Percentiles rank a stretch among this genome's conserved stretches.
These are phyloP conservation scores for Aspergillus tubingensis DNA, from an alignment of 2,329 filamentous ascomycete species.

Conservation along the genomic window DNA sequence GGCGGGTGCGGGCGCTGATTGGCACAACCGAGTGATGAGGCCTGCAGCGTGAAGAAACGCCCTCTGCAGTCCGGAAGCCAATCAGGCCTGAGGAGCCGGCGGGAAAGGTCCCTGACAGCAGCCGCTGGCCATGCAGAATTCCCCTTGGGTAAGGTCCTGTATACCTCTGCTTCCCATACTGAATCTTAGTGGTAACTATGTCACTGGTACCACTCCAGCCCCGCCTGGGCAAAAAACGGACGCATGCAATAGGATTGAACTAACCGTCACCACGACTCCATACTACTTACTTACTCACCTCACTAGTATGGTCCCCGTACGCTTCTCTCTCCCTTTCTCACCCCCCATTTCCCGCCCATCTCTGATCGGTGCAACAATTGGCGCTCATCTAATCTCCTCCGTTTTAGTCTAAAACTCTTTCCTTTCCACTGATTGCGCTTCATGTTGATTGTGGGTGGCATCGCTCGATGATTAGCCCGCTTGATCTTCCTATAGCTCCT, in stretches of 20 bases:
- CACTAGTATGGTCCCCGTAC: neutral
- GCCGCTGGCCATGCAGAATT: conserved; percentile 10
- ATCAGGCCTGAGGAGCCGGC: conserved; percentile 12
- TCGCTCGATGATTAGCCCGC: neutral
- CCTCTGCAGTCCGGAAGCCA: conserved; percentile 19
- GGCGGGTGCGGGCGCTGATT: conserved; percentile 15
- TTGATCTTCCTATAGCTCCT: neutral
- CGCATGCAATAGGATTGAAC: neutral
- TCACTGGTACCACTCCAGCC: neutral
- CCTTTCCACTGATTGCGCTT: neutral
- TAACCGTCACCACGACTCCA: neutral
- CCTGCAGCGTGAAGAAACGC: conserved; percentile 30
- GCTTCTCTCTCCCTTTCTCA: neutral
- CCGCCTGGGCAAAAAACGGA: neutral
- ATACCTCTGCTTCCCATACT: too few relatives aligned
- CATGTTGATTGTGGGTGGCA: neutral
- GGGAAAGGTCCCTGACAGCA: conserved; percentile 11
- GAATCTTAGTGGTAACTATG: too few relatives aligned
- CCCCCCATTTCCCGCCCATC: conserved; percentile 1
- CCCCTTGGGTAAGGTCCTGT: too few relatives aligned
- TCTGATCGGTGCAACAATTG: conserved; percentile 14
- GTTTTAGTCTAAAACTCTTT: conserved; percentile 8
- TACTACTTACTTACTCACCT: too few relatives aligned
- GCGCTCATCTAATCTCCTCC: conserved; percentile 1
- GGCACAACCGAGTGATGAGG: conserved; percentile 23